phyloP scores from a whole-genome alignment of 441 rosid species.

The Corymbia calophylla region DNA sequence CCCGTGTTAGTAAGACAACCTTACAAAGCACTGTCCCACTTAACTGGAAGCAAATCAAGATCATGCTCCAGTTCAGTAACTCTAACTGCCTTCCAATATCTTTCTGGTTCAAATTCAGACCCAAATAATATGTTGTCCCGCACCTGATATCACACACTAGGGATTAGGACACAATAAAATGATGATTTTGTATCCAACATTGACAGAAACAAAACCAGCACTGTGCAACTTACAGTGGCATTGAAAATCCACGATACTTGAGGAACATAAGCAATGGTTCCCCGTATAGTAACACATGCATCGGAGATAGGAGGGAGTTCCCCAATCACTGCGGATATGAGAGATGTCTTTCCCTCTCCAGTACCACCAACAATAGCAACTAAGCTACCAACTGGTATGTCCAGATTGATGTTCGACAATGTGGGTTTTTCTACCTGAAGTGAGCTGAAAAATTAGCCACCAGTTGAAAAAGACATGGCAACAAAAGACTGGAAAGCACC shows the following conservation, averaged over 20 bases:
- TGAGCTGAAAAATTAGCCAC: neutral
- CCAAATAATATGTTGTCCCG: conserved; percentile 88
- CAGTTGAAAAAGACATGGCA: neutral
- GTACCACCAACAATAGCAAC: conserved; percentile 93
- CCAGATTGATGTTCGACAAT: conserved; percentile 76
- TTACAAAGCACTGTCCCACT: conserved; percentile 19
- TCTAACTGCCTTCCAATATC: conserved; percentile 74
- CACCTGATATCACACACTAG: conserved; percentile 37
- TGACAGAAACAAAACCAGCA: conserved; percentile 8
- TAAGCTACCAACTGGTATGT: conserved; percentile 78
- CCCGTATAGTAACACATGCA: conserved; percentile 61
- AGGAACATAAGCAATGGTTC: conserved; percentile 91
- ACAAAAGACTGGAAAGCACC: neutral
- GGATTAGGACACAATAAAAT: neutral
- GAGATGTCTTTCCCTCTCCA: conserved; percentile 96
- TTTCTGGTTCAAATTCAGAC: conserved; percentile 53
- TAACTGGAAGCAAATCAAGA: conserved; percentile 85
- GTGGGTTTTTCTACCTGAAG: conserved; percentile 78
- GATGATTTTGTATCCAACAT: neutral
- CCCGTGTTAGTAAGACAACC: neutral
- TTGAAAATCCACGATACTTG: conserved; percentile 98
- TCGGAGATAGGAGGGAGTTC: conserved; percentile 70
- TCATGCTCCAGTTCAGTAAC: conserved; percentile 86
- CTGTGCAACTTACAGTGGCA: conserved; percentile 65
- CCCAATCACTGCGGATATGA: conserved; percentile 91